Evolutionary conservation across 139 green algal genomes (phyloP), one percentile per base, ranked within the genome.

Genomic region (Micractinium sp.): DNA sequence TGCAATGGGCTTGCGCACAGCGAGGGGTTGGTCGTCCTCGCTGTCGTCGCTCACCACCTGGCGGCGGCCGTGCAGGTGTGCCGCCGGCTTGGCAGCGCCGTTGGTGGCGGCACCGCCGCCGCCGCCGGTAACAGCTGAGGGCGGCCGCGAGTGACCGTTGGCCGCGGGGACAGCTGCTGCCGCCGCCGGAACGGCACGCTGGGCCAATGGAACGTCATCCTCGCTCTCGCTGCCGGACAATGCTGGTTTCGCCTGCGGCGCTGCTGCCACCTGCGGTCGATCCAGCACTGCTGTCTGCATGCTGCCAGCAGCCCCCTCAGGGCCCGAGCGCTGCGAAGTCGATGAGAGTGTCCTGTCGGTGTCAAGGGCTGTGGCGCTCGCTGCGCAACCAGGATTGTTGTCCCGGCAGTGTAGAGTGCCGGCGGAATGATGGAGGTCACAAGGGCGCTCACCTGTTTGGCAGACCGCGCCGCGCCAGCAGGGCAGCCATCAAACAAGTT

Each of bases 21-120:
- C 92, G 38, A 95, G 78, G 15, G 93, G 93, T 86, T 91, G n/a
- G 35, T 93, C 90, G 27, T 91, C 90, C n/a, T 93, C 90, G 63
- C 90, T 92, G 69, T 92, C 90, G 74, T 89, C 85, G 53, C 53
- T 76, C 33, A 84, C 74, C 23, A 89, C 75, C 53, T 76, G 84
- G 39, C 74, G 84, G 39, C 74, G 73, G 33, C 73, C 74, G 23
- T 78, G 85, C 74, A 76, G 35, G 85, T 83, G 85, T 0, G 85
- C 85, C 3, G 33, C 53, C 1, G 47, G 39, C 69, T 81, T 88
- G 69, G 61, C 29, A 25, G 61, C 82, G 33, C 84, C 84, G 69
- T 88, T 89, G 85, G 47, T 38, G 53, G 82, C 35, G 73, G 82
- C 35, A 53, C 19, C 35, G 74, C 53, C 33, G n/a, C 41, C n/a